Conservation (phyloP, 495 filamentous ascomycete genomes). For the Penicillium riverlandense region DNA sequence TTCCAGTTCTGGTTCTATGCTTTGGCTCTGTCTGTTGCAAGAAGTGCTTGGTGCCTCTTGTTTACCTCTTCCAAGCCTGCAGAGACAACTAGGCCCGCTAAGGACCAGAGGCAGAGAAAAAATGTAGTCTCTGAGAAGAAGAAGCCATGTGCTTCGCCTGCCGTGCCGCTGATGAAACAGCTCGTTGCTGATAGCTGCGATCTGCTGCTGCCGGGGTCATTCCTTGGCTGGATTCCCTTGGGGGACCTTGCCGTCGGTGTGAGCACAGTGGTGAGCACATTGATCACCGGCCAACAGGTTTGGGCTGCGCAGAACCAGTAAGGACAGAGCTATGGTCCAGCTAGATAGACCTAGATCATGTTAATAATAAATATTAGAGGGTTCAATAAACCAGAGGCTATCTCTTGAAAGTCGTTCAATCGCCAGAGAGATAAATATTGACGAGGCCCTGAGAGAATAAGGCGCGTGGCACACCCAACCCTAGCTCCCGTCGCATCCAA, state of each 20-base stretch:
- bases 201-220: slow-evolving; percentile 44
- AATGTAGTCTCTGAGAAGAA: background rate
- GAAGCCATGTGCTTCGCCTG: background rate
- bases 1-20: slow-evolving; percentile 62
- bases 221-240: slow-evolving; percentile 48
- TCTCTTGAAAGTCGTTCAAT: too few relatives aligned
- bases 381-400: too few relatives aligned
- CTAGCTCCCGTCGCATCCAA: too few relatives aligned
- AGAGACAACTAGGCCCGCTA: background rate
- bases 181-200: slow-evolving; percentile 51
- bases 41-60: slow-evolving; percentile 16
- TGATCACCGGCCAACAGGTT: slow-evolving; percentile 48
- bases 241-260: slow-evolving; percentile 38
- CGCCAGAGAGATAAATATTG: too few relatives aligned
- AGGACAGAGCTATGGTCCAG: background rate
- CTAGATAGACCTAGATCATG: background rate
- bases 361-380: too few relatives aligned
- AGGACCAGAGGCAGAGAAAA: background rate
- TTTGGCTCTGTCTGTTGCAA: slow-evolving; percentile 29
- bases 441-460: too few relatives aligned
- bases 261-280: slow-evolving; percentile 50
- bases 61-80: slow-evolving; percentile 3
- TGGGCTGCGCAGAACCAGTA: slow-evolving; percentile 33
- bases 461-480: too few relatives aligned
- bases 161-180: slow-evolving; percentile 16